Conservation (phyloP, 2,329 filamentous ascomycete genomes). For the Trichoderma sp. region DNA sequence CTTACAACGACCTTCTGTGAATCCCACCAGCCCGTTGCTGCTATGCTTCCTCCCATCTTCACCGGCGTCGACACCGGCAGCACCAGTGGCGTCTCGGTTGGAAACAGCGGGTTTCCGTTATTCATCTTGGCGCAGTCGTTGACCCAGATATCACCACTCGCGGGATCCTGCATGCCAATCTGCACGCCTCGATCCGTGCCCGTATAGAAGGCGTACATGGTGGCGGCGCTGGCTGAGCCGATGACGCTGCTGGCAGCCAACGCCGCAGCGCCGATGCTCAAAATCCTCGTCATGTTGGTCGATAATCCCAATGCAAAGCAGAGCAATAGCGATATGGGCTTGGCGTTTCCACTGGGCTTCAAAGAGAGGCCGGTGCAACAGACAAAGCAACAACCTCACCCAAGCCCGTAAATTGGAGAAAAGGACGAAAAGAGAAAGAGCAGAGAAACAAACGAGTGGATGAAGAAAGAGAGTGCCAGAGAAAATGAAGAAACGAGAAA, state of each 20-base stretch:
- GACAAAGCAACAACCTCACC: neutral
- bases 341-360: conserved; percentile 7
- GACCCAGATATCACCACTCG: neutral
- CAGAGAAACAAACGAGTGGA: neutral
- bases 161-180: conserved; percentile 17
- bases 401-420: neutral
- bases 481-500: neutral
- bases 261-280: neutral
- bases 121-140: neutral
- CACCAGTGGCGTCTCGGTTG: neutral
- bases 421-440: neutral
- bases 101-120: conserved; percentile 8
- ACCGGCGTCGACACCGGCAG: neutral
- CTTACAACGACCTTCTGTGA: neutral
- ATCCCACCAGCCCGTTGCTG: conserved; percentile 22
- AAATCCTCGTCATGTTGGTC: neutral
- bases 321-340: neutral
- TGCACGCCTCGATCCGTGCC: neutral
- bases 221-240: neutral
- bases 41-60: neutral
- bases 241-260: conserved; percentile 9
- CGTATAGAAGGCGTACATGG: conserved; percentile 14
- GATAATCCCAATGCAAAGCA: neutral
- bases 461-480: neutral
- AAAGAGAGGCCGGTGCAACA: neutral